phyloP scores from a whole-genome alignment of 805 yeast genomes.

The Sugiyamaella mastotermitis region DNA sequence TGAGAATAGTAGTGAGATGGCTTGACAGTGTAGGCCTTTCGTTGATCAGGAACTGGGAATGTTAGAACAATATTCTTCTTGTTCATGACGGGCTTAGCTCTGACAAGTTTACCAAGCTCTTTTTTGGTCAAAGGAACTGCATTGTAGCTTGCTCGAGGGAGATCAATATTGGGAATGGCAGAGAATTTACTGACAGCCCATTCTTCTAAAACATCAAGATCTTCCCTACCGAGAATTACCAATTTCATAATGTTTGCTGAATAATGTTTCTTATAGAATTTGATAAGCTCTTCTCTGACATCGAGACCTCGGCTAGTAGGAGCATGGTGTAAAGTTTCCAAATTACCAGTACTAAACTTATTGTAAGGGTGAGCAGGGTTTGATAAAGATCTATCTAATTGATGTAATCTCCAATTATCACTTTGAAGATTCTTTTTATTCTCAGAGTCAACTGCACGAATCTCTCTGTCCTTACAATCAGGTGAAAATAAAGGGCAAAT shows the following conservation, averaged over 20 bases:
- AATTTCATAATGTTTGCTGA: conserved; percentile 87
- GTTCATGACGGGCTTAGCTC: conserved; percentile 81
- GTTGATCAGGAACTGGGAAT: conserved; percentile 73
- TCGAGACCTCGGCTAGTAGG: conserved; percentile 60
- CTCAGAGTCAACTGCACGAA: conserved; percentile 92
- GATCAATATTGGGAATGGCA: conserved; percentile 48
- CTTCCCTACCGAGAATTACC: conserved; percentile 77
- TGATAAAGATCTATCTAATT: conserved; percentile 69
- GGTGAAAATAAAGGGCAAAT: conserved; percentile 70
- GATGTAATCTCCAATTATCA: conserved; percentile 84
- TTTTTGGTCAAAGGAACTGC: conserved; percentile 39
- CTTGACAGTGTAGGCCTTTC: conserved; percentile 55
- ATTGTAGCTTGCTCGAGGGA: conserved; percentile 27
- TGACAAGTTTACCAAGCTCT: conserved; percentile 48
- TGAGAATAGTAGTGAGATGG: conserved; percentile 74
- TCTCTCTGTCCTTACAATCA: conserved; percentile 83
- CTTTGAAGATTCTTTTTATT: conserved; percentile 89
- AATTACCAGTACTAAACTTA: conserved; percentile 88
- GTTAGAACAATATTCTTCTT: conserved; percentile 57
- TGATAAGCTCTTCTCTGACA: conserved; percentile 73
- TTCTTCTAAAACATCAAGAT: conserved; percentile 58
- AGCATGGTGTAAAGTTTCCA: conserved; percentile 58
- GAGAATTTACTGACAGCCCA: conserved; percentile 69
- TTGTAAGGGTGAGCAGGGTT: conserved; percentile 76
- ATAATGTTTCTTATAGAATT: conserved; percentile 66